Evolutionary conservation across 768 basidiomycete genomes (phyloP).

Genomic region (Amanita fuliginea): DNA sequence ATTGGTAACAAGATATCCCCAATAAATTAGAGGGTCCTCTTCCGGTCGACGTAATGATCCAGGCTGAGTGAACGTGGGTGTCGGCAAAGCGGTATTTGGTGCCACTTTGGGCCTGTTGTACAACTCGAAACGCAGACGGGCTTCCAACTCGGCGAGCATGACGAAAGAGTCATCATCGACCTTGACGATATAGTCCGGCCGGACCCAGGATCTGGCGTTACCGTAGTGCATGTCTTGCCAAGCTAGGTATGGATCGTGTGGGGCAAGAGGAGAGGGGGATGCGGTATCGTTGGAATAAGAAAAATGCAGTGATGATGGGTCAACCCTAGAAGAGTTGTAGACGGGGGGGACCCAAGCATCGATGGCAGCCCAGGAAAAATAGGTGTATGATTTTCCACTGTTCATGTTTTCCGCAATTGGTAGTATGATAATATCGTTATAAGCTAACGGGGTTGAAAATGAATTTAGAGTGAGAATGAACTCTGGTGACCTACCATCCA

Average conservation of each 20-base stretch:
- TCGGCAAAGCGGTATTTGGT: constrained; percentile 5
- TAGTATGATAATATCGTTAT: constrained; percentile 78
- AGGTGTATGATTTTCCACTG: constrained; percentile 82
- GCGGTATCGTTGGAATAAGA: constrained; percentile 56
- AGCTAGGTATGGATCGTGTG: constrained; percentile 58
- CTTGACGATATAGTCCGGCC: constrained; percentile 89
- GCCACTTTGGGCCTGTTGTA: constrained; percentile 26
- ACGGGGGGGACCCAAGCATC: constrained; percentile 87
- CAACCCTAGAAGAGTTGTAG: constrained; percentile 34
- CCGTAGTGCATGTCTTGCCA: constrained; percentile 36
- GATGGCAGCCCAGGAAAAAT: constrained; percentile 86
- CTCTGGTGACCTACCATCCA: constrained; percentile 60
- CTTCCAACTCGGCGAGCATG: constrained; percentile 89
- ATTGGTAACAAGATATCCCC: constrained; percentile 88
- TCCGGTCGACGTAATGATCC: background rate
- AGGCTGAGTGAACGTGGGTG: background rate
- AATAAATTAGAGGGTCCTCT: constrained; percentile 69
- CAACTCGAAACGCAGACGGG: constrained; percentile 72
- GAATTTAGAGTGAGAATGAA: constrained; percentile 6
- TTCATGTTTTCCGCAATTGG: constrained; percentile 95
- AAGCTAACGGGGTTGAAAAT: constrained; percentile 33
- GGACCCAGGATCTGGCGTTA: constrained; percentile 53
- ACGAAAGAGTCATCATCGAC: constrained; percentile 94
- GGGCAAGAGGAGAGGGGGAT: constrained; percentile 49
- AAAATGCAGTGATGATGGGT: constrained; percentile 31